Percentiles rank a stretch among this genome's conserved stretches.
phyloP scores from a whole-genome alignment of 2,329 filamentous ascomycete species.

The Xylaria sp. region DNA sequence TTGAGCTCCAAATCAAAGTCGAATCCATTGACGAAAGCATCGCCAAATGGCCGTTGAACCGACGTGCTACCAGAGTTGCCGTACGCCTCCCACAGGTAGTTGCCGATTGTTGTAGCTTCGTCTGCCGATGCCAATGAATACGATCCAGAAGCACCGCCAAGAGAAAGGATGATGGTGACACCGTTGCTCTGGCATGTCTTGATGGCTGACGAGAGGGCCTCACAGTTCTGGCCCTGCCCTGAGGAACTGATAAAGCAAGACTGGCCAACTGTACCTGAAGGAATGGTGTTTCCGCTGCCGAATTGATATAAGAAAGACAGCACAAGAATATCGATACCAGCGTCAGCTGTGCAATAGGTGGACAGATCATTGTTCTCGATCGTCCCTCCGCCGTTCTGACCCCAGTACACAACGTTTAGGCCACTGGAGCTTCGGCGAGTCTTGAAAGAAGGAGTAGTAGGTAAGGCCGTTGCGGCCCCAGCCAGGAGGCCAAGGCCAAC shows the following conservation, averaged over 20 bases:
- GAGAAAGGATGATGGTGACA: slow-evolving; percentile 58
- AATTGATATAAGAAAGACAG: slow-evolving; percentile 56
- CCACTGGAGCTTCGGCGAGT: slow-evolving; percentile 12
- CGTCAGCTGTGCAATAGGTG: slow-evolving; percentile 51
- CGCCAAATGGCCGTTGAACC: slow-evolving; percentile 57
- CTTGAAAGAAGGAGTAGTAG: slow-evolving; percentile 21
- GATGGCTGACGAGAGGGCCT: slow-evolving; percentile 54
- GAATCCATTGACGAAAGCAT: slow-evolving; percentile 52
- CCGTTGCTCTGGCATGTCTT: slow-evolving; percentile 52
- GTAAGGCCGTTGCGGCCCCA: slow-evolving; percentile 28
- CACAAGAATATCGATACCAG: slow-evolving; percentile 57
- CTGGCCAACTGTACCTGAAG: slow-evolving; percentile 54
- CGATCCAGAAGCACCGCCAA: slow-evolving; percentile 54
- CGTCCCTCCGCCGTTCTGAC: slow-evolving; percentile 34
- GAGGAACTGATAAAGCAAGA: slow-evolving; percentile 51
- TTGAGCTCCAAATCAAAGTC: slow-evolving; percentile 51
- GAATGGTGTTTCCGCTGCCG: slow-evolving; percentile 50
- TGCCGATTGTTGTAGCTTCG: slow-evolving; percentile 54
- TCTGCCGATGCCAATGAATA: slow-evolving; percentile 50
- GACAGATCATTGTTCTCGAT: slow-evolving; percentile 52
- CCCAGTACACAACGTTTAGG: slow-evolving; percentile 35
- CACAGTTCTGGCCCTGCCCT: slow-evolving; percentile 52
- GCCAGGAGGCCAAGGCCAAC: slow-evolving; percentile 34
- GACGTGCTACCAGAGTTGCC: slow-evolving; percentile 50
- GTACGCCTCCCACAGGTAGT: slow-evolving; percentile 58